Evolutionary conservation across 2,329 filamentous ascomycete species (phyloP), one percentile per base, ranked within the genome.

Genomic region (Xylogone sp.): DNA sequence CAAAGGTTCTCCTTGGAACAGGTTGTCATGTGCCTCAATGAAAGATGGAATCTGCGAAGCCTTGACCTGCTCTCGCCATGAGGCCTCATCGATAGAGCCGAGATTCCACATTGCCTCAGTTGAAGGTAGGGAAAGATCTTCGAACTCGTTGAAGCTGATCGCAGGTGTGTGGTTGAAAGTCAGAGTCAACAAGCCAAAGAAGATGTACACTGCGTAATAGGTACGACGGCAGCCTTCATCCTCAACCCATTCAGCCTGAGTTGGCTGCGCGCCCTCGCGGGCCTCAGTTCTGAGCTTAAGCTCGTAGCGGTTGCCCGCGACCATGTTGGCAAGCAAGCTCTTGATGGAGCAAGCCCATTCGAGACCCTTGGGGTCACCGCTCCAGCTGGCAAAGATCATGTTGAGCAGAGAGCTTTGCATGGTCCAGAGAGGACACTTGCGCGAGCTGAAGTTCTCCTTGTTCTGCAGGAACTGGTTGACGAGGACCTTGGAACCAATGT

Each of bases 261-360:
- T 90, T 1, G 93, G 90, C 55, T 81, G 79, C 22, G 82, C 77
- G 43, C 82, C 86, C 62, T 90, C 87, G 51, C 94, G 90, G 55
- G 88, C 90, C 66, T 97, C 93, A 50, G 89, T 88, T 18, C 94
- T 88, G 55, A 96, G 81, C 78, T 97, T 97, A 54, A 97, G 76
- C 72, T 99, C 94, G 68, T 97, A 97, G 47, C 91, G 85, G 68
- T 97, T 97, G 53, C 94, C 94, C 53, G 93, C 90, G 52, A 99
- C 94, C 93, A 99, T 97, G 72, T 97, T 97, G 59, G 93, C 93
- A 46, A 99, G 82, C 39, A 97, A 79, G 76, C 91, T 96, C 81
- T 97, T 97, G 73, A 99, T 97, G 2, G 94, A 97, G 71, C 93
- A 97, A 31, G 94, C 92, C 94, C 94, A 99, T 70, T 99, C 94